Evolutionary conservation across 1,284 basidiomycete genomes (phyloP).

Genomic region (Boletus semigastroideus): DNA sequence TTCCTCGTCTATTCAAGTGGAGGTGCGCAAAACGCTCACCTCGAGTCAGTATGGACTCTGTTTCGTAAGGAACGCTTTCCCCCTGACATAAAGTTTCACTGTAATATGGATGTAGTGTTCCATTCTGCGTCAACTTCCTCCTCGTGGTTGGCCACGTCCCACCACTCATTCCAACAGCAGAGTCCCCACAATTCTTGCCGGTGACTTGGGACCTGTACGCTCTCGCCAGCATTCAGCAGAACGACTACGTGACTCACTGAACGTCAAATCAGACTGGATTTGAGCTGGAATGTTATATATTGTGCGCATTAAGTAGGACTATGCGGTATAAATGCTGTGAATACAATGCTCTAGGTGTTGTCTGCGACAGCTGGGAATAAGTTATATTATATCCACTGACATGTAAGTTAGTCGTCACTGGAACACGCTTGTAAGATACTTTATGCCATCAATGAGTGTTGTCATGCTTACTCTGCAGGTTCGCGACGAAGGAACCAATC

Average conservation of each 20-base stretch:
- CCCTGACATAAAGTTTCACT: too few relatives aligned
- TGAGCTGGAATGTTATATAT: conserved; percentile 12
- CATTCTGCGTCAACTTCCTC: too few relatives aligned
- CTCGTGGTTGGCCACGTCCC: too few relatives aligned
- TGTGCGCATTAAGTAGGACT: conserved; percentile 13
- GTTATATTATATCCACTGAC: conserved; percentile 7
- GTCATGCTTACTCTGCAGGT: conserved; percentile 68
- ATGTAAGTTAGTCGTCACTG: conserved; percentile 24
- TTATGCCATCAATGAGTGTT: not conserved
- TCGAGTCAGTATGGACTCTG: too few relatives aligned
- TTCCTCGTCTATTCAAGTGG: too few relatives aligned
- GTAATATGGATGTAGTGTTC: too few relatives aligned
- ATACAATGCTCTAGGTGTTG: conserved; percentile 19
- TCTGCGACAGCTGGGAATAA: conserved; percentile 12
- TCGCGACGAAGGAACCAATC: conserved; percentile 85
- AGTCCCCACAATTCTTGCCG: too few relatives aligned
- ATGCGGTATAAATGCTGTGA: conserved; percentile 13
- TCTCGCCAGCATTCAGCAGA: too few relatives aligned
- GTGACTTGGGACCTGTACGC: too few relatives aligned
- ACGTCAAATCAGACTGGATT: not conserved
- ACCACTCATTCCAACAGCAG: too few relatives aligned
- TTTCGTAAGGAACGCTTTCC: too few relatives aligned
- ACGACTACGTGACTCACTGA: not conserved
- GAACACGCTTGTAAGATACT: conserved; percentile 1
- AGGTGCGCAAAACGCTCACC: too few relatives aligned